Percentiles rank a stretch among this genome's conserved stretches.
phyloP scores from a whole-genome alignment of 495 filamentous ascomycete genomes.

The Annulohypoxylon nitens region DNA sequence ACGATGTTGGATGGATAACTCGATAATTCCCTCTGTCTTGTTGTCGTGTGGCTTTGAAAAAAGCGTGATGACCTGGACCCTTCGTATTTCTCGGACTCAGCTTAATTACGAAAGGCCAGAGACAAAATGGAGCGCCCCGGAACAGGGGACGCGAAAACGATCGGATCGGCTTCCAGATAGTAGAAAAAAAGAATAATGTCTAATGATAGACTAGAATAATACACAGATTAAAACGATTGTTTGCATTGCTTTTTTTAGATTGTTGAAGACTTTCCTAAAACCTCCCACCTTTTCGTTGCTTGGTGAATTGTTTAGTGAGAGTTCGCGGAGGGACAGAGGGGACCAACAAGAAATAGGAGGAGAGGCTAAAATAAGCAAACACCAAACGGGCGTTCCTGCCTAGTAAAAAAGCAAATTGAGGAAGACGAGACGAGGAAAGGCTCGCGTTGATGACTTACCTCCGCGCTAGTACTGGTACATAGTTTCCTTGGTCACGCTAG shows the following conservation, averaged over 20 bases:
- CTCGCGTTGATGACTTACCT: constrained; percentile 27
- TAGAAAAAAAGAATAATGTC: constrained; percentile 19
- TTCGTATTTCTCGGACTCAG: constrained; percentile 37
- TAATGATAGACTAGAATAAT: constrained; percentile 40
- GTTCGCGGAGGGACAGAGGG: constrained; percentile 16
- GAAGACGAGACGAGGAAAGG: constrained; percentile 39
- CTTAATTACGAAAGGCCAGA: constrained; percentile 23
- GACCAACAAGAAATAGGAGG: constrained; percentile 35
- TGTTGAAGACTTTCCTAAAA: constrained; percentile 10
- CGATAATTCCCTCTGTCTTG: not conserved
- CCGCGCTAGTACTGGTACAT: constrained; percentile 25
- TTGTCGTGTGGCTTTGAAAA: constrained; percentile 29
- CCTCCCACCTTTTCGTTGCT: constrained; percentile 26
- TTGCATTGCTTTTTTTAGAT: constrained; percentile 33
- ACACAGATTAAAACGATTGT: constrained; percentile 29
- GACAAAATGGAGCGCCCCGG: constrained; percentile 17
- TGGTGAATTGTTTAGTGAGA: constrained; percentile 17
- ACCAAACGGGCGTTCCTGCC: constrained; percentile 14
- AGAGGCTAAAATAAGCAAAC: constrained; percentile 32
- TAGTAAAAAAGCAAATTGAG: constrained; percentile 35
- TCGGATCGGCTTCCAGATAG: constrained; percentile 3
- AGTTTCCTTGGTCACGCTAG: constrained; percentile 10
- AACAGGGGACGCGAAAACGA: constrained; percentile 5
- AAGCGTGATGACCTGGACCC: constrained; percentile 22
- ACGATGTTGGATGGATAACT: constrained; percentile 11